These are phyloP conservation scores for Epichloe brachyelytri DNA, from an alignment of 2,329 filamentous ascomycete species.

Conservation along the genomic window DNA sequence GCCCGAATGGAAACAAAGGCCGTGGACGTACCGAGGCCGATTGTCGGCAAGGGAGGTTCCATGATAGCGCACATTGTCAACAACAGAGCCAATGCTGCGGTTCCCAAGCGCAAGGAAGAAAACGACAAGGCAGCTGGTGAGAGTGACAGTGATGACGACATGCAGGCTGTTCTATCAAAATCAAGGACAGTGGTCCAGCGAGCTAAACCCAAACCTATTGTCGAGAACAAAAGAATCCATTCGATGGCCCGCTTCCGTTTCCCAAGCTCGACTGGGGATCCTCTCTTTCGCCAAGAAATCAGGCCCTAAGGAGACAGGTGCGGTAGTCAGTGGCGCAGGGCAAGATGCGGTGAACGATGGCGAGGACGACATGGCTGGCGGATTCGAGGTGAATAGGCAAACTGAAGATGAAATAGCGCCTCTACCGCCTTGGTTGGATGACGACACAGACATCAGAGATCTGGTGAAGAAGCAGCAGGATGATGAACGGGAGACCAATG, in stretches of 20 bases:
- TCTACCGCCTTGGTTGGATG: conserved; percentile 63
- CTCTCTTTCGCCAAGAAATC: conserved; percentile 38
- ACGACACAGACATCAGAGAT: conserved; percentile 53
- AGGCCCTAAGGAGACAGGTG: conserved; percentile 12
- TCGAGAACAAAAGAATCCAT: conserved; percentile 47
- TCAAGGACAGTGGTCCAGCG: conserved; percentile 47
- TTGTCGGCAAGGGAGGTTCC: conserved; percentile 37
- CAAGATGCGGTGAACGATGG: conserved; percentile 14
- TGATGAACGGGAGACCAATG: conserved; percentile 47
- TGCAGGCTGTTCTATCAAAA: conserved; percentile 62
- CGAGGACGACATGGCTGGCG: conserved; percentile 45
- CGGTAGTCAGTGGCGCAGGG: conserved; percentile 9
- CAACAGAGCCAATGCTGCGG: conserved; percentile 51
- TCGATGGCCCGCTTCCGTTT: conserved; percentile 79
- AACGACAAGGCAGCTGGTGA: conserved; percentile 16
- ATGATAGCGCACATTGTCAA: conserved; percentile 66
- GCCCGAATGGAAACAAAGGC: conserved; percentile 44
- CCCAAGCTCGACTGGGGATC: conserved; percentile 67
- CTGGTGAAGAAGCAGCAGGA: conserved; percentile 45
- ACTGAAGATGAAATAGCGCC: conserved; percentile 38
- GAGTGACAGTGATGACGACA: conserved; percentile 69
- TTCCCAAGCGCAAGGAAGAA: conserved; percentile 28
- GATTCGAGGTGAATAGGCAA: conserved; percentile 44
- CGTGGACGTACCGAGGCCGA: conserved; percentile 35
- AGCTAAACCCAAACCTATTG: conserved; percentile 22